A percentile compares a stretch with the other conserved stretches of the same genome.
These are phyloP conservation scores for Williopsis jadinii DNA, from an alignment of 1,139 yeast genomes.

Conservation along the genomic window DNA sequence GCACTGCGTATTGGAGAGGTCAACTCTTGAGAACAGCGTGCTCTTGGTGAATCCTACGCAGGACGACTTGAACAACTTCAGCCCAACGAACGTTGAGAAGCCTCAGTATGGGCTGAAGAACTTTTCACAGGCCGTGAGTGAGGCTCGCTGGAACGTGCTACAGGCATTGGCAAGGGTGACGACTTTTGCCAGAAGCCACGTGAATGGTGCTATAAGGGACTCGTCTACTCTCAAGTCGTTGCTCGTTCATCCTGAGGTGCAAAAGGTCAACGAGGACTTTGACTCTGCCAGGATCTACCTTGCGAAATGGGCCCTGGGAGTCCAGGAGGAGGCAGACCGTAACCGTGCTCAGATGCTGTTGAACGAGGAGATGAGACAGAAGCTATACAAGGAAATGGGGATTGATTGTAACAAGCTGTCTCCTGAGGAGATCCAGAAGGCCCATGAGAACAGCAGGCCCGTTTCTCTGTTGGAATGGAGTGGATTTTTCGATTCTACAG, in stretches of 20 bases:
- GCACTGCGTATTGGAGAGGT: slow-evolving; percentile 56
- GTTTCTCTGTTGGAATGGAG: slow-evolving; percentile 75
- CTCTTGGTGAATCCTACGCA: slow-evolving; percentile 74
- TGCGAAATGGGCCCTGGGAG: slow-evolving; percentile 96
- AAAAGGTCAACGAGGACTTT: slow-evolving; percentile 77
- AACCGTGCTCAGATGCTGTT: slow-evolving; percentile 52
- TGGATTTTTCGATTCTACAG: slow-evolving; percentile 71
- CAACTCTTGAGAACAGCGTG: slow-evolving; percentile 66
- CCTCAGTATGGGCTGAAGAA: slow-evolving; percentile 9
- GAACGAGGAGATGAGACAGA: slow-evolving; percentile 51
- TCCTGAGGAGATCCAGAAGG: slow-evolving; percentile 50
- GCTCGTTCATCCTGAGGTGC: slow-evolving; percentile 73
- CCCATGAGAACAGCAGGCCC: slow-evolving; percentile 56
- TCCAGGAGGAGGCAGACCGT: slow-evolving; percentile 85
- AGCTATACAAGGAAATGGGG: slow-evolving; percentile 61
- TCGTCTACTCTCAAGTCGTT: slow-evolving; percentile 60
- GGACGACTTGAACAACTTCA: slow-evolving; percentile 71
- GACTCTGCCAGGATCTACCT: slow-evolving; percentile 87
- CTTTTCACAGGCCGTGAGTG: slow-evolving; percentile 45
- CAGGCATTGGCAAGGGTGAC: slow-evolving; percentile 83
- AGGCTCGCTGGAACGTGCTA: slow-evolving; percentile 80
- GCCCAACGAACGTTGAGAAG: slow-evolving; percentile 40
- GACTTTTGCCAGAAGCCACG: slow-evolving; percentile 29
- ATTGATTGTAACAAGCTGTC: slow-evolving; percentile 42
- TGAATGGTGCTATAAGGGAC: slow-evolving; percentile 54